phyloP scores from a whole-genome alignment of 176 grass and related monocot species.

The Sorghum bicolor region DNA sequence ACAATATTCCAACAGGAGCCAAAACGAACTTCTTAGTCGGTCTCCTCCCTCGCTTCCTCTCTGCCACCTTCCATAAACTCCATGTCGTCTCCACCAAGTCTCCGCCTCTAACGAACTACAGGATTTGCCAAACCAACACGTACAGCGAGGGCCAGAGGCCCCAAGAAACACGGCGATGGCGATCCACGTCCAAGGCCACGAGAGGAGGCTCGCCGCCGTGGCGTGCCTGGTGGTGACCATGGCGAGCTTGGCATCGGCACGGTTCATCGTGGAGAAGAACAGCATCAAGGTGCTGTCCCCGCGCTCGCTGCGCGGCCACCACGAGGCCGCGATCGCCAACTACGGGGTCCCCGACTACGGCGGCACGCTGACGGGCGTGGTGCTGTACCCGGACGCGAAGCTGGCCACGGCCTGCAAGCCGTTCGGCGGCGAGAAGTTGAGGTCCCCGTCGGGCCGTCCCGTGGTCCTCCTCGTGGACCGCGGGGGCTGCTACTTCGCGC shows the following conservation, averaged over 20 bases:
- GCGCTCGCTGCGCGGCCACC: slow-evolving; percentile 41
- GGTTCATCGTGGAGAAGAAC: slow-evolving; percentile 89
- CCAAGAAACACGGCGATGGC: slow-evolving; percentile 25
- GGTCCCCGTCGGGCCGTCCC: slow-evolving; percentile 50
- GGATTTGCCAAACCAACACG: background rate
- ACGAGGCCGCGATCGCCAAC: slow-evolving; percentile 82
- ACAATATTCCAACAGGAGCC: background rate
- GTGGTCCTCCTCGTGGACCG: slow-evolving; percentile 92
- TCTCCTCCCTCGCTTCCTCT: slow-evolving; percentile 26
- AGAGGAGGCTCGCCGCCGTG: slow-evolving; percentile 8
- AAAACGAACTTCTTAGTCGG: background rate
- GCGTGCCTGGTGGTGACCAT: slow-evolving; percentile 20
- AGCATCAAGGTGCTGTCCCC: slow-evolving; percentile 67
- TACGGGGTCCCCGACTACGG: slow-evolving; percentile 92
- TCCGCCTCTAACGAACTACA: slow-evolving; percentile 20
- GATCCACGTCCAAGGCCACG: background rate
- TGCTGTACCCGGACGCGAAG: slow-evolving; percentile 53
- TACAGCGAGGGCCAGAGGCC: no score
- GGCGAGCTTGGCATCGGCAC: slow-evolving; percentile 28
- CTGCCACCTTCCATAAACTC: background rate
- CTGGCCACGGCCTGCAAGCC: slow-evolving; percentile 43
- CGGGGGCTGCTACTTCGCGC: slow-evolving; percentile 89
- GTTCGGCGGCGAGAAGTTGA: slow-evolving; percentile 34
- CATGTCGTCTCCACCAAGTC: slow-evolving; percentile 22
- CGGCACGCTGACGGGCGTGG: slow-evolving; percentile 62